These are phyloP conservation scores for Fusarium napiforme DNA, from an alignment of 2,329 filamentous ascomycete genomes.

Conservation along the genomic window DNA sequence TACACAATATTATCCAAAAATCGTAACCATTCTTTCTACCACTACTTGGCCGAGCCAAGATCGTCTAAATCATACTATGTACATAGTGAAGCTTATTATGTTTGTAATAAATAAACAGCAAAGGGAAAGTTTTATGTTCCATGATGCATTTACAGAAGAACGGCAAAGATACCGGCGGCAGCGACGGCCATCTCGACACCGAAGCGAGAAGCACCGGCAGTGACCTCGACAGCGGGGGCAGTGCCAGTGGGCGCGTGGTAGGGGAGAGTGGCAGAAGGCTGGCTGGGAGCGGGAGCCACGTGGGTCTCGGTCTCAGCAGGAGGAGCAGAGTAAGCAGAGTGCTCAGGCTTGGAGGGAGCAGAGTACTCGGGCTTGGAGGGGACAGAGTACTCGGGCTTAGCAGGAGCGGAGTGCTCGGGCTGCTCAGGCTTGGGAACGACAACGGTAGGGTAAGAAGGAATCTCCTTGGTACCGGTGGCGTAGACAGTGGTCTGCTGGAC, in stretches of 20 bases:
- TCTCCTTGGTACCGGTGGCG: conserved; percentile 24
- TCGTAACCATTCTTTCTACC: conserved; percentile 43
- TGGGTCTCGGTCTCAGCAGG: conserved; percentile 12
- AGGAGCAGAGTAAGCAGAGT: too few relatives aligned
- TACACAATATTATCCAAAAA: conserved; percentile 32
- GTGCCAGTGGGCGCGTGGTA: conserved; percentile 32
- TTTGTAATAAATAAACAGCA: conserved; percentile 37
- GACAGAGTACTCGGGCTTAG: conserved; percentile 18
- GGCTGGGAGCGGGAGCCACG: conserved; percentile 26
- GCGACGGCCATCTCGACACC: conserved; percentile 46
- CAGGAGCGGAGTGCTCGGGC: conserved; percentile 1
- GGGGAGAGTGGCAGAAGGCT: conserved; percentile 38
- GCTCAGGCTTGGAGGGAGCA: conserved; percentile 4
- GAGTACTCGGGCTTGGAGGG: conserved; percentile 6
- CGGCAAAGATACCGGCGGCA: conserved; percentile 47
- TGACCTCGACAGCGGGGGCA: conserved; percentile 39
- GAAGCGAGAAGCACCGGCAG: conserved; percentile 49
- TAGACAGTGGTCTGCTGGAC: conserved; percentile 23
- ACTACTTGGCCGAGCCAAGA: conserved; percentile 35
- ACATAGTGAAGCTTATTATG: conserved; percentile 46
- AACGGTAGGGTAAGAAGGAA: conserved; percentile 37
- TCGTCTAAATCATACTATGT: conserved; percentile 46
- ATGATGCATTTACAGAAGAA: conserved; percentile 49
- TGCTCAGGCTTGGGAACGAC: conserved; percentile 26
- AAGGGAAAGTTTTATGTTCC: conserved; percentile 33